Conservation (phyloP, 2,329 filamentous ascomycete genomes). For the Fusarium sublunatum region DNA sequence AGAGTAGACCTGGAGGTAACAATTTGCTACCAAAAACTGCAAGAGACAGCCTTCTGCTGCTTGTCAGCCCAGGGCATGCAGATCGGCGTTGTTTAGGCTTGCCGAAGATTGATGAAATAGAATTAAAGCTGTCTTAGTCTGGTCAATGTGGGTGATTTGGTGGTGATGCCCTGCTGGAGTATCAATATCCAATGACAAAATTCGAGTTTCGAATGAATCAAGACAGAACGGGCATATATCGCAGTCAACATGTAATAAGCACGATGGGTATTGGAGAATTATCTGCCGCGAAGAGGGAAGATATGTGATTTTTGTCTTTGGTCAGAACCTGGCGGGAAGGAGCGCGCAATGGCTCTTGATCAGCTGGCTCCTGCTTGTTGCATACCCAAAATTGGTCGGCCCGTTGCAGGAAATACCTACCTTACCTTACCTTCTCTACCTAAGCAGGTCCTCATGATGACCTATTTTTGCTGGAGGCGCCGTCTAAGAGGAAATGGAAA, state of each 20-base stretch:
- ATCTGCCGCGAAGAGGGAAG: neutral
- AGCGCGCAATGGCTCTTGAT: too few species aligned
- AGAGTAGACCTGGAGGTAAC: slow-evolving; percentile 1
- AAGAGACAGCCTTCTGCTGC: neutral
- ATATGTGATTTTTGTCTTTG: too few species aligned
- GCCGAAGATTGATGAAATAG: slow-evolving; percentile 11
- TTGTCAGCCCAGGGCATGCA: neutral
- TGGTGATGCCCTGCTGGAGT: slow-evolving; percentile 2
- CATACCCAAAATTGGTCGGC: too few species aligned
- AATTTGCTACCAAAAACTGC: neutral
- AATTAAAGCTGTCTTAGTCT: neutral
- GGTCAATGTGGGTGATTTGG: neutral
- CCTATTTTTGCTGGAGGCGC: slow-evolving; percentile 3
- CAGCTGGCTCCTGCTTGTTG: too few species aligned
- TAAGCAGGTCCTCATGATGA: neutral
- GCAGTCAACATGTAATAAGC: neutral
- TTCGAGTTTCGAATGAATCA: neutral
- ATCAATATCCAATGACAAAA: neutral
- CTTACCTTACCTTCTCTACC: too few species aligned
- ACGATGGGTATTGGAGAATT: neutral
- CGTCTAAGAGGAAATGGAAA: neutral
- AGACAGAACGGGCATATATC: neutral
- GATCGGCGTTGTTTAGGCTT: slow-evolving; percentile 8
- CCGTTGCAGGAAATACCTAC: too few species aligned
- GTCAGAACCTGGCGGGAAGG: too few species aligned